Percentiles rank a stretch among this genome's conserved stretches.
Conservation (phyloP, 192 early-diverging fungal genomes). For the Linnemannia elongata region DNA sequence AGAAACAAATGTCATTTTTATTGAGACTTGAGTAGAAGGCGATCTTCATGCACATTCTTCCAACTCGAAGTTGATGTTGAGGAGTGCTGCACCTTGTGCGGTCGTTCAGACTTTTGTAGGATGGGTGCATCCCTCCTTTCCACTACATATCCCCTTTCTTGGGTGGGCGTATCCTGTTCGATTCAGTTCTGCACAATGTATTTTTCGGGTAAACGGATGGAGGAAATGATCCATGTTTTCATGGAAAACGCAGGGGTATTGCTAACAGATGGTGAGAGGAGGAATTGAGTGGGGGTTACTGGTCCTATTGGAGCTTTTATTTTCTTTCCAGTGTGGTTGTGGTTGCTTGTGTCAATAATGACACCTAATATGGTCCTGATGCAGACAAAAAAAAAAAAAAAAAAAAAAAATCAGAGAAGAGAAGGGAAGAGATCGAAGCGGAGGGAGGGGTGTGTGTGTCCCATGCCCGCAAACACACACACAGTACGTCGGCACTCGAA, state of each 20-base stretch:
- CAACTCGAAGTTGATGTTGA: background rate
- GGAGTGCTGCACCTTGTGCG: background rate
- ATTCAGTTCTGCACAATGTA: too few relatives aligned
- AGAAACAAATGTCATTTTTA: background rate
- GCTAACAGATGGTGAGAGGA: background rate
- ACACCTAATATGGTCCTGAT: background rate
- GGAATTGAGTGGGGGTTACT: background rate
- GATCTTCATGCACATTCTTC: too few relatives aligned
- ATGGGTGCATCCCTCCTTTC: too few relatives aligned
- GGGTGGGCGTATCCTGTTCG: too few relatives aligned
- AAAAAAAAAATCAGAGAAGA: too few relatives aligned
- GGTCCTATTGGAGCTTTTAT: background rate
- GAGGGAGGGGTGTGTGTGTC: background rate
- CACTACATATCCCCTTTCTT: too few relatives aligned
- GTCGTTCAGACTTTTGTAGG: background rate
- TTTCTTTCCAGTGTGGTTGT: background rate
- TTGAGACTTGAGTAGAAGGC: background rate
- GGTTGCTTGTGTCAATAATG: background rate
- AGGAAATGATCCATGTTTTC: background rate
- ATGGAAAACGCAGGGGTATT: background rate
- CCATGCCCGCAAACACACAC: background rate
- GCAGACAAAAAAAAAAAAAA: background rate
- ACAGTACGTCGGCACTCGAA: background rate
- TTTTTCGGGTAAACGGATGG: background rate
- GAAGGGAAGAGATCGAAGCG: too few relatives aligned